phyloP scores from a whole-genome alignment of 2,329 filamentous ascomycete species.

The Colletotrichum cuscutae region DNA sequence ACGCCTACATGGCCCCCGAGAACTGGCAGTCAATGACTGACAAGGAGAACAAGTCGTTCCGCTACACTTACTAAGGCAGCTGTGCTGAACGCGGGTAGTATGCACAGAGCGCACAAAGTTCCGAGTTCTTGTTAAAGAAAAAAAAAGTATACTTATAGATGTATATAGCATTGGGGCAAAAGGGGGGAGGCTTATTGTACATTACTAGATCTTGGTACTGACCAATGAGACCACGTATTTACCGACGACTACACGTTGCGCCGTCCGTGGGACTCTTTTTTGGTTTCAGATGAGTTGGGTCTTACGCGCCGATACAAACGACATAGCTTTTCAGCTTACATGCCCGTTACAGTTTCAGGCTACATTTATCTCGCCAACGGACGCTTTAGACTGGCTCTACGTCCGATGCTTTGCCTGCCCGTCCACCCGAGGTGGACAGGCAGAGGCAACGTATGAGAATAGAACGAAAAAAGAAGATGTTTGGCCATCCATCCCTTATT shows the following conservation, averaged over 20 bases:
- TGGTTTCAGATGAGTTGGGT: conserved; percentile 5
- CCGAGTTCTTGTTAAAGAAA: not conserved
- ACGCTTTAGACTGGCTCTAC: not conserved
- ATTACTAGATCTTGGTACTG: not conserved
- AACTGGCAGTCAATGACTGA: conserved; percentile 64
- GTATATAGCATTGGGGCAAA: not conserved
- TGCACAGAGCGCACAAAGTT: not conserved
- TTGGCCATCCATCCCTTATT: not conserved
- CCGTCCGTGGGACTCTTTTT: not conserved
- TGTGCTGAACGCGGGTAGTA: not conserved
- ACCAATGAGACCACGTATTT: not conserved
- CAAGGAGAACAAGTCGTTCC: conserved; percentile 66
- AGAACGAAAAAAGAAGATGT: not conserved
- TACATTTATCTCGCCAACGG: not conserved
- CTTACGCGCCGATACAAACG: not conserved
- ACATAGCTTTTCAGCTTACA: not conserved
- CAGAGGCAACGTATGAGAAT: not conserved
- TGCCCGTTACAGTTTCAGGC: not conserved
- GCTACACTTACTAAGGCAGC: conserved; percentile 55
- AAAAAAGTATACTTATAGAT: not conserved
- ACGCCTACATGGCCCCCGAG: conserved; percentile 52
- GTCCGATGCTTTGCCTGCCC: not conserved
- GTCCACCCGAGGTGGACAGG: no score
- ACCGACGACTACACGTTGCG: not conserved
- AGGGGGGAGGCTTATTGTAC: not conserved